A percentile compares a stretch with the other conserved stretches of the same genome.
phyloP scores from a whole-genome alignment of 208 protist genomes.

The Polymyxa betae region DNA sequence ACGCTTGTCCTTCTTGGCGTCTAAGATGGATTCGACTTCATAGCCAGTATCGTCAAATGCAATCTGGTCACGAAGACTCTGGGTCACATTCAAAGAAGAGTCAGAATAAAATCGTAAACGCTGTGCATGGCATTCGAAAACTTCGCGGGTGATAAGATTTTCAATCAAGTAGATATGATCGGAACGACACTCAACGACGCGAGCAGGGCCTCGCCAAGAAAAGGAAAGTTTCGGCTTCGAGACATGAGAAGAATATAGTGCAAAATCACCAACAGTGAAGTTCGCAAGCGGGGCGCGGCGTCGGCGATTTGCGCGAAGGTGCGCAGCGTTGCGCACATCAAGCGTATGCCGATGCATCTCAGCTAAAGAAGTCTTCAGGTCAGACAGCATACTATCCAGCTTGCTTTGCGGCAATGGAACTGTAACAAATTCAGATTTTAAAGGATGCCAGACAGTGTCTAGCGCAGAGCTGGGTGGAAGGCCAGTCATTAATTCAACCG shows the following conservation, averaged over 20 bases:
- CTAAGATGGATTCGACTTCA: not conserved
- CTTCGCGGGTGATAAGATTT: not conserved
- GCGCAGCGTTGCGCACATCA: not conserved
- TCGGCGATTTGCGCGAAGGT: not conserved
- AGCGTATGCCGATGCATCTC: too few species aligned
- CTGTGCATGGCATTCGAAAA: slow-evolving; percentile 24
- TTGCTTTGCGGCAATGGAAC: not conserved
- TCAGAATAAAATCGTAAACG: not conserved
- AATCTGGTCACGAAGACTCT: not conserved
- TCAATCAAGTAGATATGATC: not conserved
- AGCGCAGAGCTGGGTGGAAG: not conserved
- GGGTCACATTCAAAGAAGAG: not conserved
- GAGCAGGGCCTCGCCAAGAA: not conserved
- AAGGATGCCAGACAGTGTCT: not conserved
- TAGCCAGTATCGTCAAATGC: not conserved
- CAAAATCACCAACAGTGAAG: not conserved
- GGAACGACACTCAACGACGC: too few species aligned
- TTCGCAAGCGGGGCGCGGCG: not conserved
- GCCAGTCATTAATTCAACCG: not conserved
- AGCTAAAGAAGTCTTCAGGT: too few species aligned
- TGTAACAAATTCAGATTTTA: not conserved
- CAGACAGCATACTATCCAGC: too few species aligned
- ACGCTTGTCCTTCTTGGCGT: not conserved
- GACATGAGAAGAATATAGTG: not conserved
- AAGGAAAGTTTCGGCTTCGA: not conserved